These are phyloP conservation scores for Ramalina intermedia DNA, from an alignment of 495 filamentous ascomycete genomes.

Conservation along the genomic window DNA sequence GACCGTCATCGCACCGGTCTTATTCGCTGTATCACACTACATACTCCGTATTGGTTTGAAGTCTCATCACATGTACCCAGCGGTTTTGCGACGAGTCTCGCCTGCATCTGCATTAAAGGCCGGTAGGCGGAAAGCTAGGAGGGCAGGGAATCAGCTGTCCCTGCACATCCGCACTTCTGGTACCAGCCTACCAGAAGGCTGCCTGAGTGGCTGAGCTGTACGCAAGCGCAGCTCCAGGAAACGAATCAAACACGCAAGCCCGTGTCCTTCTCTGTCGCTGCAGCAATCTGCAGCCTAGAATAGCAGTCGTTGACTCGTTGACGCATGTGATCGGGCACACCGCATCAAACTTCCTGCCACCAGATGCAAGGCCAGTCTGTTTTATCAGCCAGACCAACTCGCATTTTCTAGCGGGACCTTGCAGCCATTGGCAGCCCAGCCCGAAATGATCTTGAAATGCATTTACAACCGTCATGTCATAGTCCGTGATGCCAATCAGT, in stretches of 20 bases:
- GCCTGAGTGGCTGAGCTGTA: background rate
- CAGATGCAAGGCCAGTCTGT: no score
- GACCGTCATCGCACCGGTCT: background rate
- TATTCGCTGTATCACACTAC: background rate
- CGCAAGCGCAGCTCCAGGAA: background rate
- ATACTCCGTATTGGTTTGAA: background rate
- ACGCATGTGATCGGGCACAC: background rate
- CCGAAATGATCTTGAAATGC: no score
- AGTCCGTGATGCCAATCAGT: background rate
- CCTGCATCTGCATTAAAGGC: no score
- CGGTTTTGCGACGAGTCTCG: no score
- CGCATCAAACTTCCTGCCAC: background rate
- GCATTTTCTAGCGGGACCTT: conserved; percentile 2
- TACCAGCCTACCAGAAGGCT: no score
- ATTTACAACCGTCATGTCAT: background rate
- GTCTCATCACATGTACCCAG: background rate
- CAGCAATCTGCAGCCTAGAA: background rate
- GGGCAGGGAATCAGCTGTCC: background rate
- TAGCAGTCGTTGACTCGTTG: no score
- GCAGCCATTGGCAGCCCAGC: background rate
- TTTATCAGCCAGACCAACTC: background rate
- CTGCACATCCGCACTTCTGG: no score
- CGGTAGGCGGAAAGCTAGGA: background rate
- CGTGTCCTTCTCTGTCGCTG: background rate
- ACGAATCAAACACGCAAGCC: background rate